Evolutionary conservation across 306 rosid species (phyloP).

Genomic region (Oxytropis ochrocephala): DNA sequence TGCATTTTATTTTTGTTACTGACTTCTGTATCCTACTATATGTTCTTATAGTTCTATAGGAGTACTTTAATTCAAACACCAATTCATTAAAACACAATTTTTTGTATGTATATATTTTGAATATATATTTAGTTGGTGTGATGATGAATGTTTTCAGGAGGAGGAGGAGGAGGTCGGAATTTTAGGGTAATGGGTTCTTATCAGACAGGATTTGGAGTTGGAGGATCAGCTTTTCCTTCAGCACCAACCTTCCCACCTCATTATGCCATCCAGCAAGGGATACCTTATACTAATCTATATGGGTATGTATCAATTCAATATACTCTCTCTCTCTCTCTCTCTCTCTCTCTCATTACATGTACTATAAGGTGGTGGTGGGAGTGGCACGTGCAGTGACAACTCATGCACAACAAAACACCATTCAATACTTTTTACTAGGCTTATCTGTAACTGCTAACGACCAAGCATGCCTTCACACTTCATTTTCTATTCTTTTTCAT

Average conservation of each 20-base stretch:
- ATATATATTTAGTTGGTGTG: neutral
- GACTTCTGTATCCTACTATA: no score
- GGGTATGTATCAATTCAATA: constrained; percentile 41
- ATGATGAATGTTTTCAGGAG: constrained; percentile 31
- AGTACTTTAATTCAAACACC: no score
- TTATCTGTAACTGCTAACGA: neutral
- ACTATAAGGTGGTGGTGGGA: neutral
- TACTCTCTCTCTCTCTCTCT: neutral
- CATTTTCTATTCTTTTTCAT: constrained; percentile 17
- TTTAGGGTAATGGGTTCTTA: constrained; percentile 80
- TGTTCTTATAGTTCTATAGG: no score
- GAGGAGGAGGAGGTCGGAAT: constrained; percentile 56
- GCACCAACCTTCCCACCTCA: constrained; percentile 81
- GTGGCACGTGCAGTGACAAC: constrained; percentile 72
- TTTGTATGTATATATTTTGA: neutral
- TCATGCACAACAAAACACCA: constrained; percentile 32
- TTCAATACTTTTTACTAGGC: constrained; percentile 15
- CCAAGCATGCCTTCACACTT: constrained; percentile 35
- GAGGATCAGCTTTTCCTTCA: constrained; percentile 71
- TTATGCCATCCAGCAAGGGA: constrained; percentile 92
- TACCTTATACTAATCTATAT: constrained; percentile 80
- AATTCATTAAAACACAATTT: no score
- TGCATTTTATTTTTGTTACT: no score
- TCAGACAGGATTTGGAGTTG: constrained; percentile 88
- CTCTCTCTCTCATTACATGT: neutral